Conservation (phyloP, 352 stramenopile species). For the Phytophthora capsici region DNA sequence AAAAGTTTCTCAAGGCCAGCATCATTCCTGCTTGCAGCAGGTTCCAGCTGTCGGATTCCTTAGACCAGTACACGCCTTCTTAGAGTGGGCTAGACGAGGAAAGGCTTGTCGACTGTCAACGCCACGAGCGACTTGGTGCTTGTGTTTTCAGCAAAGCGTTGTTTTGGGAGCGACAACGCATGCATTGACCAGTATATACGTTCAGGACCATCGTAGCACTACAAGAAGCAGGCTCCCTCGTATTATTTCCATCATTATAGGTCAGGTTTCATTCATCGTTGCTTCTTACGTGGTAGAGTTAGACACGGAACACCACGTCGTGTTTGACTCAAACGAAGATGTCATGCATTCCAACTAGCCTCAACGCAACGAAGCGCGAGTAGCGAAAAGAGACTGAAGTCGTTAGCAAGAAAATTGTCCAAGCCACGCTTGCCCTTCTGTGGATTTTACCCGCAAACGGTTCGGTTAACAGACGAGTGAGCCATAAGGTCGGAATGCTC, state of each 20-base stretch:
- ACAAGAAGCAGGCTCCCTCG: slow-evolving; percentile 25
- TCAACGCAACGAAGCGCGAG: no score
- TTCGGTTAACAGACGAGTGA: no score
- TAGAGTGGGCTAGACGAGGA: slow-evolving; percentile 16
- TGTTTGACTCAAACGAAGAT: no score
- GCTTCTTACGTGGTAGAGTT: neutral
- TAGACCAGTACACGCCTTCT: slow-evolving; percentile 40
- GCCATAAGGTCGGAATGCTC: no score
- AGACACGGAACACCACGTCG: neutral
- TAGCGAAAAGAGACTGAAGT: no score
- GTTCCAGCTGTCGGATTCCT: slow-evolving; percentile 54
- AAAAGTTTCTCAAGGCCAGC: slow-evolving; percentile 70
- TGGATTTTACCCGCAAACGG: neutral
- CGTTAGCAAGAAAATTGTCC: no score
- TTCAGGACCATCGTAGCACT: slow-evolving; percentile 28
- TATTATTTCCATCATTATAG: slow-evolving; percentile 49
- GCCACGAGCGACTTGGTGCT: slow-evolving; percentile 10
- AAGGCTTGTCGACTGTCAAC: slow-evolving; percentile 6
- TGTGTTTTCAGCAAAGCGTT: slow-evolving; percentile 2
- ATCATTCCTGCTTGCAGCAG: slow-evolving; percentile 55
- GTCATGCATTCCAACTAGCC: no score
- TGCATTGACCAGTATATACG: slow-evolving; percentile 9
- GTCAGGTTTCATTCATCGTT: slow-evolving; percentile 27
- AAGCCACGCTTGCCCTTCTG: no score
- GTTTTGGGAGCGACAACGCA: slow-evolving; percentile 7